Evolutionary conservation across 768 basidiomycete genomes (phyloP).

Genomic region (Fomitopsis serialis): DNA sequence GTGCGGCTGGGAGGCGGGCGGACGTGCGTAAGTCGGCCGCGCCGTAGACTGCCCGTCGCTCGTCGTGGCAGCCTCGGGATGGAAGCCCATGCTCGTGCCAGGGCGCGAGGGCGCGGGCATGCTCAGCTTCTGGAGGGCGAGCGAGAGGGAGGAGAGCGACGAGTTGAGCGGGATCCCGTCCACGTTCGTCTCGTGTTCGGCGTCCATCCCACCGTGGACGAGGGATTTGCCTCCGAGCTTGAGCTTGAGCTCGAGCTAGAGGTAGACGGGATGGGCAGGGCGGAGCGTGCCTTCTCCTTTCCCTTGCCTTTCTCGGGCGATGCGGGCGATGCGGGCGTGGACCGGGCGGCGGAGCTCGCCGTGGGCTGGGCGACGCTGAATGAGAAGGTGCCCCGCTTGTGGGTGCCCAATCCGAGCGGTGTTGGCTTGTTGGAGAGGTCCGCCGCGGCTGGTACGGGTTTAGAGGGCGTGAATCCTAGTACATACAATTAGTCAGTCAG

Average conservation of each 20-base stretch:
- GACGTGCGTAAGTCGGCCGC: no score
- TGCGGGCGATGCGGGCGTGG: constrained; percentile 5
- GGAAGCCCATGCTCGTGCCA: constrained; percentile 68
- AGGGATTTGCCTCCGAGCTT: no score
- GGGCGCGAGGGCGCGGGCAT: constrained; percentile 62
- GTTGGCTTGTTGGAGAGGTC: constrained; percentile 2
- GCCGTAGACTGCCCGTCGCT: constrained; percentile 12
- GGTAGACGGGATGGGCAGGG: background rate
- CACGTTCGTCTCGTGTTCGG: no score
- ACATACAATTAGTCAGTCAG: no score
- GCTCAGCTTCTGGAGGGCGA: constrained; percentile 65
- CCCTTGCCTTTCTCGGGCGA: constrained; percentile 7
- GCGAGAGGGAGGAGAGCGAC: constrained; percentile 55
- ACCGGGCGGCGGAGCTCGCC: constrained; percentile 13
- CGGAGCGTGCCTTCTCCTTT: no score
- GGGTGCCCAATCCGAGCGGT: no score
- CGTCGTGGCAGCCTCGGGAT: constrained; percentile 24
- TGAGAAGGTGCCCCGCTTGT: constrained; percentile 4
- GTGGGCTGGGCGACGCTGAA: constrained; percentile 11
- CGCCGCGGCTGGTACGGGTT: background rate
- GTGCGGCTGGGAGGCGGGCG: no score
- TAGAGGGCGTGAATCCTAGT: background rate
- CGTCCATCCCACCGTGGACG: no score
- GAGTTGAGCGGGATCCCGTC: constrained; percentile 7
- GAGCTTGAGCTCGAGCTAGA: no score